Conservation (phyloP, 306 rosid genomes). For the Cucumis hystrix region DNA sequence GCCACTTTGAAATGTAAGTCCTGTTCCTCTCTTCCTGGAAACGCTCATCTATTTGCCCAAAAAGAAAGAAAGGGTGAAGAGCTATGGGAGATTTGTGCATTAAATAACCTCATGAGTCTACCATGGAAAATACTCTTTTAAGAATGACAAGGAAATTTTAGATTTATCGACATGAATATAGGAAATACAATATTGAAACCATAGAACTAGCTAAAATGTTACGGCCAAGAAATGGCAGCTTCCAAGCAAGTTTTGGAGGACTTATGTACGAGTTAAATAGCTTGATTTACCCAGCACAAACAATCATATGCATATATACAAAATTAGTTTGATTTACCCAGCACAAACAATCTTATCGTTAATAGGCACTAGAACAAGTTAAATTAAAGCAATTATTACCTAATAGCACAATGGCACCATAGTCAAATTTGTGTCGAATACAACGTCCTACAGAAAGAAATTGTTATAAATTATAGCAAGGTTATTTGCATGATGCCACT, state of each 20-base stretch:
- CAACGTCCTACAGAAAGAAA: conserved; percentile 58
- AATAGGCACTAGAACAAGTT: neutral
- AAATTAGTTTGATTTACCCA: neutral
- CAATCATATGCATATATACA: neutral
- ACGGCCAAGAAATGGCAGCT: neutral
- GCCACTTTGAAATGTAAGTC: conserved; percentile 77
- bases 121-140: neutral
- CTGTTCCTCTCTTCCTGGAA: conserved; percentile 62
- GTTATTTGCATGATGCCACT: neutral
- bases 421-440: conserved; percentile 79
- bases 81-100: neutral
- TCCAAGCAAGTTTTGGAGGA: neutral
- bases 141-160: neutral
- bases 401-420: conserved; percentile 80
- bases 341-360: neutral
- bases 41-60: conserved; percentile 68
- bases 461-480: neutral
- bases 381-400: conserved; percentile 40
- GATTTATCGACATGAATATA: neutral
- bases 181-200: neutral
- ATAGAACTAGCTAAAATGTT: neutral
- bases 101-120: neutral
- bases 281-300: neutral
- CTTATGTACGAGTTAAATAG: neutral
- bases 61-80: conserved; percentile 6